Evolutionary conservation across 2,329 filamentous ascomycete species (phyloP), one percentile per base, ranked within the genome.

Genomic region (Colletotrichum tropicale): DNA sequence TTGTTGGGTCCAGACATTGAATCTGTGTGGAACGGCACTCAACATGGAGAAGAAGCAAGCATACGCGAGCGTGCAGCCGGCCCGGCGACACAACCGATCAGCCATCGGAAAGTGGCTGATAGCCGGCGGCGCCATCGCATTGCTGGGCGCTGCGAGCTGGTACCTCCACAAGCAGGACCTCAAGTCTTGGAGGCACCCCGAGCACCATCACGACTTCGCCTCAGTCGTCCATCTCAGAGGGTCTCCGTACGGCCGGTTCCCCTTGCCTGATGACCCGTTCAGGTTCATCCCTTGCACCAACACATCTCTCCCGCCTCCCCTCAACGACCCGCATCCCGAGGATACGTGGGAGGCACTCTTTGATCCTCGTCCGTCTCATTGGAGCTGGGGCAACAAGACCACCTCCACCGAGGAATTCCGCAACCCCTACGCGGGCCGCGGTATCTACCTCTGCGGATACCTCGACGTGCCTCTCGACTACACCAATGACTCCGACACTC

Each of bases 401-500:
- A 5, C 61, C 0, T 34, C 58, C 2, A 48, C 60, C 18, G 32
- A 69, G 15, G 68, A 71, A 13, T 56, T 67, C 6, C 69, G 79
- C 21, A 83, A 85, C 58, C 81, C 81, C 3, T 86, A 85, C 67
- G 78, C 80, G 2, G 85, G 82, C 12, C 85, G 86, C 12, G 87
- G 87, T 10, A 85, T 89, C 70, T 89, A 85, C 77, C 81, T 89
- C 8, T 89, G 87, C 71, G 87, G 87, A 16, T 89, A 86, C 72
- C 81, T 89, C 10, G 86, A 89, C 30, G 86, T 88, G 6, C 88
- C 87, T 2, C 82, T 89, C 6, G 87, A 89, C 79, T 88, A 88
- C 78, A 86, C 83, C 62, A 88, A 89, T 78, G 66, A 80, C 28
- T 84, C 86, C 1, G 87, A 89, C 64, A 12, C 66, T 3, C 86